phyloP scores from a whole-genome alignment of 371 early-diverging fungal species.

The Mortierella sp. region DNA sequence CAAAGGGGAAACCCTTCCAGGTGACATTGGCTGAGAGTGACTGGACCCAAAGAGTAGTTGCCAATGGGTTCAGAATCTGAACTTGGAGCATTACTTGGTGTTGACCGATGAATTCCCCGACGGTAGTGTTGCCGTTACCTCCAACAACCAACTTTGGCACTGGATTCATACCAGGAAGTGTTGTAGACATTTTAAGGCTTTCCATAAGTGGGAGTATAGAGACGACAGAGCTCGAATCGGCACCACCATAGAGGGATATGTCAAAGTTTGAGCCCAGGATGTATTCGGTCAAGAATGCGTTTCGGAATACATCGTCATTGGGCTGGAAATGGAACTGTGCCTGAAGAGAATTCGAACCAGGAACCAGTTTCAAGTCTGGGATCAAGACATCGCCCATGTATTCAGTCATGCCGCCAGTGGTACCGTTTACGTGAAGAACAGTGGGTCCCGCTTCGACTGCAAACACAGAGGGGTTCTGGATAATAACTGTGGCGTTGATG shows the following conservation, averaged over 20 bases:
- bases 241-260: conserved; percentile 34
- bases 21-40: conserved; percentile 15
- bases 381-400: conserved; percentile 39
- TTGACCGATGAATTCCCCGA: conserved; percentile 27
- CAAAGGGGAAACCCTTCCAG: conserved; percentile 31
- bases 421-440: conserved; percentile 17
- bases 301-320: conserved; percentile 20
- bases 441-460: conserved; percentile 33
- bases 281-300: conserved; percentile 29
- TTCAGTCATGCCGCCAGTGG: conserved; percentile 8
- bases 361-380: conserved; percentile 22
- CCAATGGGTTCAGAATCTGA: conserved; percentile 40
- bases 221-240: conserved; percentile 25
- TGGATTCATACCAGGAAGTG: conserved; percentile 37
- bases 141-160: conserved; percentile 26
- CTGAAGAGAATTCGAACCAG: conserved; percentile 27
- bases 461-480: conserved; percentile 45
- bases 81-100: conserved; percentile 32
- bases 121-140: conserved; percentile 29
- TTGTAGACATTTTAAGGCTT: conserved; percentile 24
- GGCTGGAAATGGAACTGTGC: conserved; percentile 28
- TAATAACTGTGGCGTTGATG: conserved; percentile 34
- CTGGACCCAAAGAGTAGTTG: conserved; percentile 41
- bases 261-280: conserved; percentile 29
- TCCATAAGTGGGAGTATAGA: conserved; percentile 27